Evolutionary conservation across 495 filamentous ascomycete species (phyloP).

Genomic region (Hypoxylon perforatum): DNA sequence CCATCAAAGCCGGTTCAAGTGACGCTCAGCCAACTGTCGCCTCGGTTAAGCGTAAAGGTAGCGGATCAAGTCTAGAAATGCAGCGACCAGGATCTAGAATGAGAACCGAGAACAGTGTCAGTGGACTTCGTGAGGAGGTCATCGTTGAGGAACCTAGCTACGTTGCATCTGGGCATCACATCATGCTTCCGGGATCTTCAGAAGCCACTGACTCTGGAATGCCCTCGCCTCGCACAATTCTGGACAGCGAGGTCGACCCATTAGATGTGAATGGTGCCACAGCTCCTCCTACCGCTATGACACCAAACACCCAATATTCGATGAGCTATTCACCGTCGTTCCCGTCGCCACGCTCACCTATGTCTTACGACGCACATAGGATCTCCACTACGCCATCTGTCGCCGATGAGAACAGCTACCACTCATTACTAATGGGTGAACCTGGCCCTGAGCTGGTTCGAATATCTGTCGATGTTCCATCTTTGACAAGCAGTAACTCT

Average conservation of each 20-base stretch:
- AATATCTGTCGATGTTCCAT: slow-evolving; percentile 85
- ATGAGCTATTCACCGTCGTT: slow-evolving; percentile 64
- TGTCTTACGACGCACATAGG: slow-evolving; percentile 76
- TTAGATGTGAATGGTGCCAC: slow-evolving; percentile 60
- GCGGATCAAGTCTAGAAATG: slow-evolving; percentile 49
- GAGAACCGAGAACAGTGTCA: slow-evolving; percentile 52
- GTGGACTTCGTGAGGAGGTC: slow-evolving; percentile 57
- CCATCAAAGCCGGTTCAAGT: slow-evolving; percentile 11
- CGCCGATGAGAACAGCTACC: slow-evolving; percentile 72
- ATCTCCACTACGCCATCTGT: slow-evolving; percentile 76
- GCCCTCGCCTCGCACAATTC: slow-evolving; percentile 65
- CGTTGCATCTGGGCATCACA: slow-evolving; percentile 45
- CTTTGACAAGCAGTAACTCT: slow-evolving; percentile 85
- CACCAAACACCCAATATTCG: slow-evolving; percentile 65
- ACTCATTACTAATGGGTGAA: slow-evolving; percentile 69
- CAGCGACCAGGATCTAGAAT: slow-evolving; percentile 41
- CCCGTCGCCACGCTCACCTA: slow-evolving; percentile 67
- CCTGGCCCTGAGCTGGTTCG: slow-evolving; percentile 70
- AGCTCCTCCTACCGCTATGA: slow-evolving; percentile 55
- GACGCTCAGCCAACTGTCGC: slow-evolving; percentile 12
- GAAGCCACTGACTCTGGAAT: slow-evolving; percentile 62
- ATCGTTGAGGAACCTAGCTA: slow-evolving; percentile 53
- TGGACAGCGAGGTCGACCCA: slow-evolving; percentile 66
- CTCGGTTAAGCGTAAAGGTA: slow-evolving; percentile 53
- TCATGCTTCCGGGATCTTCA: slow-evolving; percentile 30